Evolutionary conservation across 1,284 basidiomycete genomes (phyloP), one percentile per base, ranked within the genome.

Genomic region (Afroboletus lepidellus): DNA sequence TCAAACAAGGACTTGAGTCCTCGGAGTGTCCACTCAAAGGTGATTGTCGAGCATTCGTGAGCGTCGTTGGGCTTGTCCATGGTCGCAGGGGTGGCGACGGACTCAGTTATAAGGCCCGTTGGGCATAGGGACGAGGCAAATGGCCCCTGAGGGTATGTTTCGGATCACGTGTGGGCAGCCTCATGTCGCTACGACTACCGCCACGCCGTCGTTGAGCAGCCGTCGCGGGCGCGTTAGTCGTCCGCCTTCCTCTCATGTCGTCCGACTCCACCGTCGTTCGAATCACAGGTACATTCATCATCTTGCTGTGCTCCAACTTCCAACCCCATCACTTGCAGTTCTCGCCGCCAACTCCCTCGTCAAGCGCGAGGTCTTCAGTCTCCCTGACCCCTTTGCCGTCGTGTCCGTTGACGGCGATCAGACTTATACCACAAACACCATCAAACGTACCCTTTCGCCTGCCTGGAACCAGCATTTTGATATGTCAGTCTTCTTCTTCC

Each of bases 361-460:
- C 60, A 97, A 96, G 73, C 85, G 94, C 50, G 94, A 97, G 71
- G 81, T 97, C 37, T 90, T 96, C 68, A 81, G 92, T 59, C 81
- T 97, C 11, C 96, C 96, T 0, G 94, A 98, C 72, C 94, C 96
- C 3, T 98, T 98, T 70, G 95, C 94, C 21, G 93, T 98, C 41
- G 85, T 98, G 60, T 95, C 92, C 15, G 93, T 98, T 54, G 96
- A 98, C 70, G 90, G 90, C 45, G 92, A 97, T 70, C 95, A 98
- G 74, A 96, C 94, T 3, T 88, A 88, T 70, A 94, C 93, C 21
- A 98, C 95, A 5, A 85, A 83, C 54, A 86, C 92, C 53, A 83
- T 90, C 70, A 92, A 85, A 72, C 86, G 83, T 72, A 88, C 91
- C 0, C 76, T 96, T 58, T 94, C 86, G 70, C 94, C 94, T 3